Percentiles rank a stretch among this genome's conserved stretches.
phyloP scores from a whole-genome alignment of 495 filamentous ascomycete genomes.

The Hypoxylon cercidicola region DNA sequence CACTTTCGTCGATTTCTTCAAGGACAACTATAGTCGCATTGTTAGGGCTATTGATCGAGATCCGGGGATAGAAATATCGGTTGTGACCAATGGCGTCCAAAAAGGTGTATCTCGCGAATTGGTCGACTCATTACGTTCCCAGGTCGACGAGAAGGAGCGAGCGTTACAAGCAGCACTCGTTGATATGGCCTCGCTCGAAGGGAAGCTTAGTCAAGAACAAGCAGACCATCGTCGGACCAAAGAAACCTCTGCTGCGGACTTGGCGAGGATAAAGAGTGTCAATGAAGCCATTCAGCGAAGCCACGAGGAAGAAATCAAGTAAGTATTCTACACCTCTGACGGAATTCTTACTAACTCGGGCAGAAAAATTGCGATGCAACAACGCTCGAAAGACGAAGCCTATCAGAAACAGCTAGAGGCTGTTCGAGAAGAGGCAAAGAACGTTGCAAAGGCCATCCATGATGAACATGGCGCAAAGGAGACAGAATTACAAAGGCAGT shows the following conservation, averaged over 20 bases:
- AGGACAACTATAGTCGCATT: constrained; percentile 91
- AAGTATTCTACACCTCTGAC: constrained; percentile 8
- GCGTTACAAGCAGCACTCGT: constrained; percentile 74
- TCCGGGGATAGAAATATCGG: constrained; percentile 83
- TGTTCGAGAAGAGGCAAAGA: constrained; percentile 38
- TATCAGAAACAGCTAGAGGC: constrained; percentile 37
- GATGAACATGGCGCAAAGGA: constrained; percentile 57
- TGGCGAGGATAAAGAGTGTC: constrained; percentile 70
- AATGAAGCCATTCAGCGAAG: constrained; percentile 76
- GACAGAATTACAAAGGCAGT: constrained; percentile 61
- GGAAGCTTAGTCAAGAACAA: constrained; percentile 79
- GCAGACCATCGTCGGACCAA: constrained; percentile 77
- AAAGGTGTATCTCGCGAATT: constrained; percentile 85
- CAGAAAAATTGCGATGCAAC: constrained; percentile 43
- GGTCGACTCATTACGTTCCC: constrained; percentile 81
- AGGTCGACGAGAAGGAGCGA: constrained; percentile 77
- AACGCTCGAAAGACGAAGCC: constrained; percentile 36
- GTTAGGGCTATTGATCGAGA: constrained; percentile 90
- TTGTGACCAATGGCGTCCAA: constrained; percentile 79
- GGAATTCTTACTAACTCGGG: constrained; percentile 24
- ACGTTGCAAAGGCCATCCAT: constrained; percentile 31
- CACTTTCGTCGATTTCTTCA: constrained; percentile 91
- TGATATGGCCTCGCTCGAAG: constrained; percentile 71
- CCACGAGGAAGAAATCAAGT: constrained; percentile 65
- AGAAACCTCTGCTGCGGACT: constrained; percentile 71